Percentiles rank a stretch among this genome's conserved stretches.
Evolutionary conservation across 805 yeast genomes (phyloP).

Genomic region (Kazachstania taianensis): DNA sequence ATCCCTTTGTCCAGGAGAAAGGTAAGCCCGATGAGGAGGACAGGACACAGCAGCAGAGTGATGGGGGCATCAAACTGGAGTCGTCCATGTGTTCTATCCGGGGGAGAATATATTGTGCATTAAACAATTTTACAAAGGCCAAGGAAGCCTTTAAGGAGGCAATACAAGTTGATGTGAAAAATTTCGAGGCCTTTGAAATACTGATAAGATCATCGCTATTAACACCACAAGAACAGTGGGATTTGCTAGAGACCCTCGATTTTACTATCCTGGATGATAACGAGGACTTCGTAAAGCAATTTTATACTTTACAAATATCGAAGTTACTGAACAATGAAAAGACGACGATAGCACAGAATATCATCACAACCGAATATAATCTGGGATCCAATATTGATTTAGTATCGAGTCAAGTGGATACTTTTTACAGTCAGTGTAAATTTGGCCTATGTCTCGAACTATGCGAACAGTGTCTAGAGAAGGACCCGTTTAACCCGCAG

Average conservation of each 20-base stretch:
- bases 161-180: conserved; percentile 74
- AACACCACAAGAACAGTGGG: conserved; percentile 84
- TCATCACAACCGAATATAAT: conserved; percentile 61
- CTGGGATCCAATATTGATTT: conserved; percentile 63
- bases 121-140: conserved; percentile 76
- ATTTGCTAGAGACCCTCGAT: conserved; percentile 53
- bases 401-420: conserved; percentile 56
- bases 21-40: conserved; percentile 3
- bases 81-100: conserved; percentile 79
- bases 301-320: conserved; percentile 68
- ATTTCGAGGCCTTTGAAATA: conserved; percentile 86
- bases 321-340: conserved; percentile 53
- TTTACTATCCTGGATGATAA: conserved; percentile 57
- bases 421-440: conserved; percentile 62
- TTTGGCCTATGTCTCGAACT: conserved; percentile 65
- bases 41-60: conserved; percentile 24
- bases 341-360: conserved; percentile 54
- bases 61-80: conserved; percentile 81
- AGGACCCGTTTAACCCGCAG: conserved; percentile 63
- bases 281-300: conserved; percentile 63
- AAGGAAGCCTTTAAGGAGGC: conserved; percentile 84
- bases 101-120: conserved; percentile 74
- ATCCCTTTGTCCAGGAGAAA: conserved; percentile 48
- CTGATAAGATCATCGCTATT: conserved; percentile 60
- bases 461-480: conserved; percentile 48